Percentiles rank a stretch among this genome's conserved stretches.
These are phyloP conservation scores for Magnolia sinica DNA, from an alignment of 164 flowering plant genomes.

Conservation along the genomic window DNA sequence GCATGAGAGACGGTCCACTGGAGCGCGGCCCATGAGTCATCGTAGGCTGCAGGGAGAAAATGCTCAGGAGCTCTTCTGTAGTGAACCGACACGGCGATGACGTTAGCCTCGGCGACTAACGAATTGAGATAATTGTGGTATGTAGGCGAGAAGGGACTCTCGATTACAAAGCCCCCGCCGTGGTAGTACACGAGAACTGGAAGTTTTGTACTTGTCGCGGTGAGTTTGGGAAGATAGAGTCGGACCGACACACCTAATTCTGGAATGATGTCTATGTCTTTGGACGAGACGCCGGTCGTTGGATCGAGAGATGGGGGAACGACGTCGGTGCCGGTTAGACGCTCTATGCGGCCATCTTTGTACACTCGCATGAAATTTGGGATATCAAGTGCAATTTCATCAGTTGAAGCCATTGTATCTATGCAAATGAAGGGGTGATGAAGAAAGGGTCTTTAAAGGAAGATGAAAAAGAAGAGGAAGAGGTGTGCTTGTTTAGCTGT, in stretches of 20 bases:
- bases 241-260: slow-evolving; percentile 26
- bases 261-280: slow-evolving; percentile 32
- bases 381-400: slow-evolving; percentile 27
- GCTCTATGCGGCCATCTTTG: slow-evolving; percentile 42
- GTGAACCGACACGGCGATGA: slow-evolving; percentile 4
- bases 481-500: background rate
- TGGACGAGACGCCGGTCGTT: slow-evolving; percentile 39
- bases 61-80: slow-evolving; percentile 12
- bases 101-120: background rate
- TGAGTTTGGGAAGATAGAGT: slow-evolving; percentile 33
- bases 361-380: slow-evolving; percentile 35
- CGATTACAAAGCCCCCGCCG: slow-evolving; percentile 8
- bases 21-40: slow-evolving; percentile 4
- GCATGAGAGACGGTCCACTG: slow-evolving; percentile 4
- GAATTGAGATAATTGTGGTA: background rate
- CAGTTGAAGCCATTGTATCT: slow-evolving; percentile 8
- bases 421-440: background rate
- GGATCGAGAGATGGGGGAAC: slow-evolving; percentile 29
- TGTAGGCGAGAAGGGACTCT: background rate
- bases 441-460: background rate
- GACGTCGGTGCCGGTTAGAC: slow-evolving; percentile 16
- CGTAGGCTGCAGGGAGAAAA: slow-evolving; percentile 4
- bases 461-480: background rate
- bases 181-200: slow-evolving; percentile 10
- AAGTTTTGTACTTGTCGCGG: background rate